Evolutionary conservation across 1,284 basidiomycete species (phyloP), one percentile per base, ranked within the genome.

Genomic region (Cyathus olla): DNA sequence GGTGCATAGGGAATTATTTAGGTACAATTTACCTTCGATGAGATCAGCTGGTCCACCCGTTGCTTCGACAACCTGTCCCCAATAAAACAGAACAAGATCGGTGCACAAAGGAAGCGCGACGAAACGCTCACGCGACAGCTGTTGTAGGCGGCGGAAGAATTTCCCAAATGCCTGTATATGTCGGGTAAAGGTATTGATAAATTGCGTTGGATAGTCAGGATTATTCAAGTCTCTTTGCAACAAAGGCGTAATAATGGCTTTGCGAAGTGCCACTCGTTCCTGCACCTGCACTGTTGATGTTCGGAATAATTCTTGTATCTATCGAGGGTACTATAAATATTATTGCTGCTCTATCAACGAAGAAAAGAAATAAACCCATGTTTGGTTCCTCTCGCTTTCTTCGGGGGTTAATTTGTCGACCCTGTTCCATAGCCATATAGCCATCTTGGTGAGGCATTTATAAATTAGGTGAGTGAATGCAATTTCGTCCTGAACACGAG

Each of bases 121-220:
- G 68, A 95, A 94, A 28, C 86, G 84, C 49, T 79, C 63, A 21
- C 78, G 66, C n/a, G 85, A 83, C 29, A 90, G 80, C 66, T 90
- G 87, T 64, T 94, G 91, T 66, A 95, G 73, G 37, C 89, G 84
- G 55, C 91, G 83, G 78, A 94, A 95, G 66, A 91, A 88, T 75
- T 94, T 94, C 11, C 93, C 94, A 65, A 93, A 89, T 22, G 87
- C 75, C 29, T 85, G 85, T 42, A 93, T 79, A 68, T 93, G 91
- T 50, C 86, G 86, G 15, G 90, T 90, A 26, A 95, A 76, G 42
- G 85, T 72, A 50, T 87, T 82, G 29, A 92, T 73, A 2, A 85
- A 83, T 49, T 75, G 80, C 19, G 65, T 68, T 28, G 74, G 73
- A 70, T 56, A 83, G 52, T 64, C 81, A 72, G 63, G 81, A 64